These are phyloP conservation scores for Fusarium concolor DNA, from an alignment of 2,329 filamentous ascomycete genomes.

Conservation along the genomic window DNA sequence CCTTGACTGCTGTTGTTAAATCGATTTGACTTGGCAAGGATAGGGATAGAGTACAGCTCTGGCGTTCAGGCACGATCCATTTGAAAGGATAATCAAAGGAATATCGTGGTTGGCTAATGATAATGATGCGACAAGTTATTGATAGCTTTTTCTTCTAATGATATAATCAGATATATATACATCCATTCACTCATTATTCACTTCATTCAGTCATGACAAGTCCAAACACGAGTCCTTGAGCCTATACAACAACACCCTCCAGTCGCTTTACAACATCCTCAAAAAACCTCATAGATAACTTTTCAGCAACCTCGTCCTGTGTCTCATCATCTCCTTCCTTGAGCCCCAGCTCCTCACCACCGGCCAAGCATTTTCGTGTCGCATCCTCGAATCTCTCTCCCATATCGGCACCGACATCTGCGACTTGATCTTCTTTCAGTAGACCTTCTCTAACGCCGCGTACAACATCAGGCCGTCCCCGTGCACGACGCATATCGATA, in stretches of 20 bases:
- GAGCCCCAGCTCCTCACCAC: slow-evolving; percentile 53
- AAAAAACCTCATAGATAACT: slow-evolving; percentile 56
- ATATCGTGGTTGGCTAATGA: slow-evolving; percentile 18
- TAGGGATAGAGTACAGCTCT: slow-evolving; percentile 6
- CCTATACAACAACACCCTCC: slow-evolving; percentile 51
- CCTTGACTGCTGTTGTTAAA: slow-evolving; percentile 49
- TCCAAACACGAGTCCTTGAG: not conserved
- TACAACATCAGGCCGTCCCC: slow-evolving; percentile 54
- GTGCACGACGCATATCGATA: slow-evolving; percentile 52
- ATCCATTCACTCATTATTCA: not conserved
- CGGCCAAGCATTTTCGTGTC: slow-evolving; percentile 52
- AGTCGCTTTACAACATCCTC: slow-evolving; percentile 59
- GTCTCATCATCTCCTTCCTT: slow-evolving; percentile 55
- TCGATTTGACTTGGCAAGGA: slow-evolving; percentile 10
- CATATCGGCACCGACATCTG: slow-evolving; percentile 53
- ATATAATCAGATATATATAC: not conserved
- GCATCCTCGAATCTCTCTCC: slow-evolving; percentile 56
- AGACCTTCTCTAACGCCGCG: slow-evolving; percentile 51
- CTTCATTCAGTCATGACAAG: not conserved
- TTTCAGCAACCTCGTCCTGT: slow-evolving; percentile 53
- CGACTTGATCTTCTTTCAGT: slow-evolving; percentile 47
- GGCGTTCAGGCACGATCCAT: slow-evolving; percentile 42
- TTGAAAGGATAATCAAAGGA: slow-evolving; percentile 1
- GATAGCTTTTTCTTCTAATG: slow-evolving; percentile 5
- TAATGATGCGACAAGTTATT: slow-evolving; percentile 19